Base-by-base conservation (phyloP, 768 basidiomycete genomes). In the Mycena venus region DNA sequence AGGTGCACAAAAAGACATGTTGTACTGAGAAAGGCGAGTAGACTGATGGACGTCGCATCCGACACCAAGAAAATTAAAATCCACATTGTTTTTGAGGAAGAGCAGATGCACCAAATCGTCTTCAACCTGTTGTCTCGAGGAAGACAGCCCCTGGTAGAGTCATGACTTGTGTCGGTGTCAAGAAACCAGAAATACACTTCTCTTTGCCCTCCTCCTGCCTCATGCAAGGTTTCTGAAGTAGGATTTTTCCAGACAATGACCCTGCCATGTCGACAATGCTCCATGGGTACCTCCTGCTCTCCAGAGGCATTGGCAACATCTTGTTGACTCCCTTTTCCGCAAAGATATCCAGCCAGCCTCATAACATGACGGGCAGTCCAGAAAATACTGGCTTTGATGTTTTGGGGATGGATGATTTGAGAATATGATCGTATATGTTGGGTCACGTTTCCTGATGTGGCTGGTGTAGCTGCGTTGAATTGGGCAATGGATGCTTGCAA, bases 361-460 rank as follows among this genome's bases (percentile, higher is more conserved):
- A 59, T 17, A 75, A 59, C 27, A 23, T 3, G 12, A 68, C 55
- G 6, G 27, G 5, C 68, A 47, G 19, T 10, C 8, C 31, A 10
- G 56, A 25, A 9, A 72, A 56, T 14, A 70, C 74, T 7, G 82
- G 81, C 27, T 83, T 83, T 34, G 68, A 77, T 12, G 81, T n/a
- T n/a, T 82, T 3, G 82, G 75, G 10, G 70, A 77, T 29, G 82
- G 82, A 44, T 67, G 73, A 61, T 83, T 79, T 58, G 74, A 74
- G 40, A 77, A 72, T 8, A 78, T 81, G 70, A 83, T 84, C 31
- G 29, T 82, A 17, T 84, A 82, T 68, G 70, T 78, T 2, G 82
- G 82, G 23, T 76, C 79, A 3, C 80, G 80, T 61, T 83, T 84
- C 64, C 82, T 23, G 79, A 78, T 0, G 82, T 83, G n/a, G 79